Percentiles rank a stretch among this genome's conserved stretches.
Evolutionary conservation across 1,284 basidiomycete genomes (phyloP).

Genomic region (Sutorius eximius): DNA sequence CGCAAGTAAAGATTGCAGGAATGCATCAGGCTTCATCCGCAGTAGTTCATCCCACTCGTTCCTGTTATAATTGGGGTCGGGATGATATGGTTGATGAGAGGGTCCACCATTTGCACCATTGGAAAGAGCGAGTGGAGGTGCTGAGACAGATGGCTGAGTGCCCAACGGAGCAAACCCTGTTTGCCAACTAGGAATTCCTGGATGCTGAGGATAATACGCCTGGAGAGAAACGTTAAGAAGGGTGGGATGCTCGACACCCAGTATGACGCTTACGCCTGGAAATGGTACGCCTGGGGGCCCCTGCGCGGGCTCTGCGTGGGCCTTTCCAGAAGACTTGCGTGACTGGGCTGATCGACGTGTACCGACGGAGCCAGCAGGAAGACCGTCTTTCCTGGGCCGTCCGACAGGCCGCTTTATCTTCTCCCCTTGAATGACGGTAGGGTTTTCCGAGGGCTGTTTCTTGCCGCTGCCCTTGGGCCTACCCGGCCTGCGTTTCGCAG

Average conservation of each 20-base stretch:
- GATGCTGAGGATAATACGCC: constrained; percentile 37
- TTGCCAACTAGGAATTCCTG: constrained; percentile 35
- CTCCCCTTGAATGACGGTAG: constrained; percentile 30
- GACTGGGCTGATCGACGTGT: constrained; percentile 34
- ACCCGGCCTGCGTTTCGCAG: constrained; percentile 49
- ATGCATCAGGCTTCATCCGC: constrained; percentile 51
- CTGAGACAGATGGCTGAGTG: constrained; percentile 34
- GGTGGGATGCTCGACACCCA: neutral
- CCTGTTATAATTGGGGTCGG: constrained; percentile 52
- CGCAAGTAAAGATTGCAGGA: constrained; percentile 54
- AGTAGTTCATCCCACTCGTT: constrained; percentile 64
- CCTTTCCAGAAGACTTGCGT: constrained; percentile 40
- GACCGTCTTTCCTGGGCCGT: constrained; percentile 55
- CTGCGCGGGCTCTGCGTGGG: constrained; percentile 19
- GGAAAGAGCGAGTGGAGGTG: constrained; percentile 35
- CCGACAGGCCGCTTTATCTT: constrained; percentile 56
- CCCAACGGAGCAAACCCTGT: constrained; percentile 25
- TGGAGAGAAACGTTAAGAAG: constrained; percentile 11
- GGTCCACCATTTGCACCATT: constrained; percentile 21
- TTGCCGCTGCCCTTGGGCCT: constrained; percentile 57
- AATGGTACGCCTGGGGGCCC: constrained; percentile 31
- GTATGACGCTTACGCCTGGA: constrained; percentile 25
- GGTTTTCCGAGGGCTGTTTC: constrained; percentile 41
- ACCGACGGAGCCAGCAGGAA: constrained; percentile 53
- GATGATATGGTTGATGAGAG: constrained; percentile 38